Percentiles rank a stretch among this genome's conserved stretches.
These are phyloP conservation scores for Starmerella roubikii DNA, from an alignment of 805 yeast species.

Conservation along the genomic window DNA sequence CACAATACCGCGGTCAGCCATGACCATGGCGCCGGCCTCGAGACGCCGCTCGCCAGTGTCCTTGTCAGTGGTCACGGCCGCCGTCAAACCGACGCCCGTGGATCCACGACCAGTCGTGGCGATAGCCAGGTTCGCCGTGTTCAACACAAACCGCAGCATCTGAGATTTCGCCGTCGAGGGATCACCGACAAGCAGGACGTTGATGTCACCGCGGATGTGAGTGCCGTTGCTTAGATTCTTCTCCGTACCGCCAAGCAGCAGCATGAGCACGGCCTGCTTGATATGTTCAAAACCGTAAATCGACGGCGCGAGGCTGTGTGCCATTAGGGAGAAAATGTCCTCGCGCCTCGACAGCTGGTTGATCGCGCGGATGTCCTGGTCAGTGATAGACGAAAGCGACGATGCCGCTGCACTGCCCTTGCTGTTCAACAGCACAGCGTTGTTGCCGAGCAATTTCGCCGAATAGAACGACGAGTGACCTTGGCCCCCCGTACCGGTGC, in stretches of 20 bases:
- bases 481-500: conserved; percentile 22
- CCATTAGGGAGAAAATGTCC: conserved; percentile 60
- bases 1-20: conserved; percentile 93
- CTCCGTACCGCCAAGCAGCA: conserved; percentile 89
- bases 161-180: conserved; percentile 98
- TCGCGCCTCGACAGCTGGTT: conserved; percentile 58
- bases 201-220: conserved; percentile 95
- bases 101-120: conserved; percentile 99
- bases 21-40: conserved; percentile 99
- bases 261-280: conserved; percentile 77
- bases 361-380: conserved; percentile 73
- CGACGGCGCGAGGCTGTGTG: conserved; percentile 88
- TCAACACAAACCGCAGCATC: conserved; percentile 81
- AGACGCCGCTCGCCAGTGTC: conserved; percentile 94
- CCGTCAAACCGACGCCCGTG: conserved; percentile 99
- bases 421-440: conserved; percentile 77
- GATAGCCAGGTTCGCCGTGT: conserved; percentile 88
- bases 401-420: conserved; percentile 50
- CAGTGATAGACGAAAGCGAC: conserved; percentile 64
- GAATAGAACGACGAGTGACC: conserved; percentile 38
- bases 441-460: conserved; percentile 76
- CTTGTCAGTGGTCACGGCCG: conserved; percentile 91
- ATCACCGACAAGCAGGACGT: conserved; percentile 92
- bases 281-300: conserved; percentile 87
- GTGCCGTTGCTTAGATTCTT: conserved; percentile 90